A percentile compares a stretch with the other conserved stretches of the same genome.
Evolutionary conservation across 495 filamentous ascomycete genomes (phyloP).

Genomic region (Xylaria palmicola): DNA sequence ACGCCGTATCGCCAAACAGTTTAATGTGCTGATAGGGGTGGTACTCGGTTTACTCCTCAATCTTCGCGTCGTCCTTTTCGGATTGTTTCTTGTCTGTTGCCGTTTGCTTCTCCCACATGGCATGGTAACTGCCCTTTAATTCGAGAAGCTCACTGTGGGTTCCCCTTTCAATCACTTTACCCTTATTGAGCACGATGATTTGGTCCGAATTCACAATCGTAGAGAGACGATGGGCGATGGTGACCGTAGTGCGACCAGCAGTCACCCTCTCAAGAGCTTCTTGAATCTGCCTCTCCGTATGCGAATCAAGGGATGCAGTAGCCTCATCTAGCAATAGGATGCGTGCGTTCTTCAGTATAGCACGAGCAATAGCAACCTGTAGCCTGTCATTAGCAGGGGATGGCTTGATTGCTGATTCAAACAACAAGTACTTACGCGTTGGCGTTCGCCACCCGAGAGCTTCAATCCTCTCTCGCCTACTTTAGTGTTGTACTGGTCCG

Average conservation of each 20-base stretch:
- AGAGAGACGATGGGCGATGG: constrained; percentile 65
- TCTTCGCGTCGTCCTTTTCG: constrained; percentile 52
- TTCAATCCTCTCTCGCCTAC: constrained; percentile 84
- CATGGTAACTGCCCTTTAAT: constrained; percentile 65
- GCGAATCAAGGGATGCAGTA: constrained; percentile 53
- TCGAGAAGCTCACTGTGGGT: constrained; percentile 72
- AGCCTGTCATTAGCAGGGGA: constrained; percentile 34
- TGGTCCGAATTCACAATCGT: constrained; percentile 81
- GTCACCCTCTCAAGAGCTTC: constrained; percentile 67
- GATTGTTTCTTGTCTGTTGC: constrained; percentile 67
- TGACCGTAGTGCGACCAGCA: constrained; percentile 66
- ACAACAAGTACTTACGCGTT: constrained; percentile 46
- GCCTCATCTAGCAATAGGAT: constrained; percentile 55
- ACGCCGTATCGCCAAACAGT: not conserved
- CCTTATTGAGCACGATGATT: constrained; percentile 73
- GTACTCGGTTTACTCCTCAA: constrained; percentile 38
- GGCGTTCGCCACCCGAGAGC: constrained; percentile 80
- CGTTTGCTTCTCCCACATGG: constrained; percentile 85
- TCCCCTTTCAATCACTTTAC: constrained; percentile 72
- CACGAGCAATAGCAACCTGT: constrained; percentile 65
- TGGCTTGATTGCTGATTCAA: not conserved
- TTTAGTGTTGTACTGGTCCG: constrained; percentile 75
- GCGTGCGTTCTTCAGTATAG: constrained; percentile 48
- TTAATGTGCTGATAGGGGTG: not conserved
- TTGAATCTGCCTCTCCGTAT: constrained; percentile 86